Evolutionary conservation across 768 basidiomycete genomes (phyloP).

Genomic region (Rhodotorula kratochvilovae): DNA sequence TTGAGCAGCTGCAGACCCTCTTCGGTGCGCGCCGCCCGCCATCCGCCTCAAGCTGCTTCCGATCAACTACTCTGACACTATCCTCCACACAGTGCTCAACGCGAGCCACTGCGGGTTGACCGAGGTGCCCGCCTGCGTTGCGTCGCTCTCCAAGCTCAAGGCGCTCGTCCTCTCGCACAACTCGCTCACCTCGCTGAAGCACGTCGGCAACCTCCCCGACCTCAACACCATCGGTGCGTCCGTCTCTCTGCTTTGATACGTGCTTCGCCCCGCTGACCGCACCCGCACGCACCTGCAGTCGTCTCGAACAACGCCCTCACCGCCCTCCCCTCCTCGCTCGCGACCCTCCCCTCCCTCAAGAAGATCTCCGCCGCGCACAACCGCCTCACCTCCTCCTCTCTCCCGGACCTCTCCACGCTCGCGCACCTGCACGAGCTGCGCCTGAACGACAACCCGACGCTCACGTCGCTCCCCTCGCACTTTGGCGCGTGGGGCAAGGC

Average conservation of each 20-base stretch:
- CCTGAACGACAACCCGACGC: slow-evolving; percentile 34
- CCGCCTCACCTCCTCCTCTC: slow-evolving; percentile 22
- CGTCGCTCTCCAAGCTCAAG: slow-evolving; percentile 29
- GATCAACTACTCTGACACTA: neutral
- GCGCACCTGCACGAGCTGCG: slow-evolving; percentile 36
- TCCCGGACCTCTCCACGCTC: slow-evolving; percentile 37
- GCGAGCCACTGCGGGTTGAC: slow-evolving; percentile 30
- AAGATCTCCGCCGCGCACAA: slow-evolving; percentile 43
- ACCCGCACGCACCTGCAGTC: slow-evolving; percentile 4
- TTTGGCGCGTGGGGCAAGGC: slow-evolving; percentile 33
- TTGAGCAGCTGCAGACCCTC: slow-evolving; percentile 20
- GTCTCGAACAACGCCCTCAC: slow-evolving; percentile 39
- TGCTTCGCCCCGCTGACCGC: neutral
- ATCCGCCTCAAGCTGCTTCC: too few species aligned
- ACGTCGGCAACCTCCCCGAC: slow-evolving; percentile 26
- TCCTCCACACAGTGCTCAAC: slow-evolving; percentile 26
- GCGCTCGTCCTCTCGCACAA: slow-evolving; percentile 40
- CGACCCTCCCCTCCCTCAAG: slow-evolving; percentile 35
- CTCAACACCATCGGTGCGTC: slow-evolving; percentile 33
- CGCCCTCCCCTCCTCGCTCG: slow-evolving; percentile 31
- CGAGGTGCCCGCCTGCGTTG: slow-evolving; percentile 20
- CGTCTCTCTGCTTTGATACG: neutral
- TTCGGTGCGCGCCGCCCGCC: slow-evolving; percentile 17
- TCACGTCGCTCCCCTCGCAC: slow-evolving; percentile 31
- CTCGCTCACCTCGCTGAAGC: slow-evolving; percentile 23